A percentile compares a stretch with the other conserved stretches of the same genome.
These are phyloP conservation scores for Diaporthe ilicicola DNA, from an alignment of 2,329 filamentous ascomycete species.

Conservation along the genomic window DNA sequence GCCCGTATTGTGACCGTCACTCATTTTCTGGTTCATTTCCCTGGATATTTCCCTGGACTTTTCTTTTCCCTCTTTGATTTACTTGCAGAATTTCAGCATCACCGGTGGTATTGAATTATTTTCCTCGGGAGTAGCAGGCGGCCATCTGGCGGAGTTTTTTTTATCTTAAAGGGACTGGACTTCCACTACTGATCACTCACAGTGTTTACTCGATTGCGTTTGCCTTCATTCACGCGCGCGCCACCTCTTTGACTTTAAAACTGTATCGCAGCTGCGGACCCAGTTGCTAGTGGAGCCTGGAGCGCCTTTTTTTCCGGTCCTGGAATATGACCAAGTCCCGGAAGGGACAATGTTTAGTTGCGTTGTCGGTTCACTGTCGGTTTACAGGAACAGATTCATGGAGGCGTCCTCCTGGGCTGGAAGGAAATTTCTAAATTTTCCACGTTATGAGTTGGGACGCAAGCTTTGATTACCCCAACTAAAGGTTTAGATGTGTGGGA, in stretches of 20 bases:
- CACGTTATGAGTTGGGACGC: constrained; percentile 2
- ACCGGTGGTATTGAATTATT: constrained; percentile 26
- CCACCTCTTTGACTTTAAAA: not conserved
- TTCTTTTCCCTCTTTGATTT: constrained; percentile 35
- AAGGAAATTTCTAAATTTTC: not conserved
- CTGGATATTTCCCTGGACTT: constrained; percentile 8
- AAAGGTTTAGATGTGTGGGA: constrained; percentile 10
- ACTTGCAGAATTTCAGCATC: constrained; percentile 27
- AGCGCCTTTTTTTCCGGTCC: not conserved
- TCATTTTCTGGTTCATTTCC: not conserved
- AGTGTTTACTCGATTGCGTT: constrained; percentile 24
- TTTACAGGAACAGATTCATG: constrained; percentile 17
- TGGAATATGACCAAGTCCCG: constrained; percentile 6
- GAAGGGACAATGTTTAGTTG: constrained; percentile 10
- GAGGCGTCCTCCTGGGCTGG: constrained; percentile 6
- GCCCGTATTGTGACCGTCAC: constrained; percentile 15
- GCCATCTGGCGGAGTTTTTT: constrained; percentile 31
- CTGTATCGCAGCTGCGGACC: constrained; percentile 3
- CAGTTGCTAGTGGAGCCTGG: constrained; percentile 4
- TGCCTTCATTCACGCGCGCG: constrained; percentile 10
- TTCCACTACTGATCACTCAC: constrained; percentile 31
- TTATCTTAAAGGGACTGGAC: not conserved
- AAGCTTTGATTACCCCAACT: constrained; percentile 4
- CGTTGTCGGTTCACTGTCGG: constrained; percentile 11
- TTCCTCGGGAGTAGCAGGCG: constrained; percentile 13